Base-by-base conservation (phyloP, 2,329 filamentous ascomycete species). In the Neoascochyta sp. region DNA sequence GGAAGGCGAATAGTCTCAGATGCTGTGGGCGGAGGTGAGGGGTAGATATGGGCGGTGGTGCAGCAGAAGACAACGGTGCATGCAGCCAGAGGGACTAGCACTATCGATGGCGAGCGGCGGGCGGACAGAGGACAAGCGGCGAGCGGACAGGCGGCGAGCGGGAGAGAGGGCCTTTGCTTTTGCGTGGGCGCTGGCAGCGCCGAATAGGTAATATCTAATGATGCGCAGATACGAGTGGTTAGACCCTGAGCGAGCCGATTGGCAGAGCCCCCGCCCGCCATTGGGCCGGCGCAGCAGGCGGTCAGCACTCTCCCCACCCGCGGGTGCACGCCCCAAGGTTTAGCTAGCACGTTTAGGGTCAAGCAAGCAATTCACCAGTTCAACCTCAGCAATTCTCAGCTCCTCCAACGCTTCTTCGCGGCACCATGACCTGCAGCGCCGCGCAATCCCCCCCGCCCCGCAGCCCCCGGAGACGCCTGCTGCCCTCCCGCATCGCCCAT, bases 81-180 rank as follows among this genome's bases (percentile, higher is more conserved):
- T 41, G 34, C 37, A 39, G 39, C 41, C 39, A 45, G 33, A 32
- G 29, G 26, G 32, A 22, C 28, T 36, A 32, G 39, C 41, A 29
- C 33, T 27, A 34, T 40, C 32, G 43, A 34, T 33, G 39, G 39
- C 33, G 36, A 26, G 17, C 29, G 21, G 37, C n/a, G n/a, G n/a
- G n/a, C n/a, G n/a, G n/a, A n/a, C n/a, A n/a, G n/a, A n/a, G n/a
- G n/a, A n/a, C n/a, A n/a, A n/a, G n/a, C n/a, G n/a, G n/a, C n/a
- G n/a, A n/a, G n/a, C n/a, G n/a, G n/a, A n/a, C n/a, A n/a, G 43
- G 36, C 35, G 39, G 39, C 33, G 36, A 26, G 17, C 29, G 21
- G 37, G 17, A 29, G 30, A 24, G 24, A 34, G 21, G 37, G 36
- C 23, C 30, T 35, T 29, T 28, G 32, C 32, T 24, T 38, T 38